A percentile compares a stretch with the other conserved stretches of the same genome.
Conservation (phyloP, 768 basidiomycete species). For the Coprinopsis sp. region DNA sequence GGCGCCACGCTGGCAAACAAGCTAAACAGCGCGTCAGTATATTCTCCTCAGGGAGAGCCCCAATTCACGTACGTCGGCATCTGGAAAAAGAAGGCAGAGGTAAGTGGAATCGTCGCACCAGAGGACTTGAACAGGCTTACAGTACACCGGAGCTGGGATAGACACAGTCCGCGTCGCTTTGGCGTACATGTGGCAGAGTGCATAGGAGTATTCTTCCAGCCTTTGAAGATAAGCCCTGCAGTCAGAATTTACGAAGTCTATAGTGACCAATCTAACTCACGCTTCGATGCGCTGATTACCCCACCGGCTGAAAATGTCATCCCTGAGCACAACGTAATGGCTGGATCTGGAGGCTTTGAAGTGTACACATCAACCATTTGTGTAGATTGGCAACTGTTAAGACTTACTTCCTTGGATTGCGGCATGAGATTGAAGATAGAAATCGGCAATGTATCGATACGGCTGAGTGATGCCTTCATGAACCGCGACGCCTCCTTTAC, state of each 20-base stretch:
- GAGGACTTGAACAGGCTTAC: conserved; percentile 33
- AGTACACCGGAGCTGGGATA: conserved; percentile 79
- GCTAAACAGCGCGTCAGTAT: too few species aligned
- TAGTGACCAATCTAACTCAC: background rate
- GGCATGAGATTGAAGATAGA: background rate
- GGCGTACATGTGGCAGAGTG: conserved; percentile 53
- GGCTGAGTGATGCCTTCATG: background rate
- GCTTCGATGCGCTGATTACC: too few species aligned
- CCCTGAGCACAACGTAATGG: background rate
- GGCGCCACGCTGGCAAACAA: too few species aligned
- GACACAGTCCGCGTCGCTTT: conserved; percentile 78
- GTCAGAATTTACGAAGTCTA: background rate
- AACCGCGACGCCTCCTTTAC: background rate
- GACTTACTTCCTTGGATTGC: background rate
- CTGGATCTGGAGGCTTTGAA: background rate
- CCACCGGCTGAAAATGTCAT: background rate
- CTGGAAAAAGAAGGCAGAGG: background rate
- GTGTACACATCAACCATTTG: background rate
- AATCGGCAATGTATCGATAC: too few species aligned
- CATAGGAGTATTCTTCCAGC: conserved; percentile 44
- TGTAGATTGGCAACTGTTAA: background rate
- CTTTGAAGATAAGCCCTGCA: background rate
- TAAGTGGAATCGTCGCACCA: background rate
- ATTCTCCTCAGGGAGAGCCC: too few species aligned
- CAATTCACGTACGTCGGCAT: background rate